phyloP scores from a whole-genome alignment of 1,139 yeast species.

The Blastobotrys arbuscula region DNA sequence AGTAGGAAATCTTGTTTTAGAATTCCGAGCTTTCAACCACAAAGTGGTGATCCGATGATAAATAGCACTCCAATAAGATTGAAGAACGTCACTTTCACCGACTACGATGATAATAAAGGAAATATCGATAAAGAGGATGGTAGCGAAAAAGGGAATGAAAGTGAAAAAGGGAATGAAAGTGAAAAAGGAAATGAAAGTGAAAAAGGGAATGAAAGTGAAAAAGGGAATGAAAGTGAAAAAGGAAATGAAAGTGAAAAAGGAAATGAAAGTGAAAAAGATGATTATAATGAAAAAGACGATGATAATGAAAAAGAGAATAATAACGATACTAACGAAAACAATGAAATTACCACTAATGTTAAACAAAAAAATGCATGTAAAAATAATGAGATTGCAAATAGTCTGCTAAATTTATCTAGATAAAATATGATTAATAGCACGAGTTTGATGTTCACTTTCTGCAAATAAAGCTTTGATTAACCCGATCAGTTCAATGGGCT shows the following conservation, averaged over 20 bases:
- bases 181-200: background rate
- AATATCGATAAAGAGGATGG: background rate
- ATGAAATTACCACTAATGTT: background rate
- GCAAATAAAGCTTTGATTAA: conserved; percentile 63
- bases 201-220: background rate
- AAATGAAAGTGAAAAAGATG: background rate
- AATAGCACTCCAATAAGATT: background rate
- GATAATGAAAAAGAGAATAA: background rate
- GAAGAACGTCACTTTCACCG: background rate
- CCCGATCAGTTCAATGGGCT: conserved; percentile 57
- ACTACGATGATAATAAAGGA: background rate
- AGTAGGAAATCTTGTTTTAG: conserved; percentile 6
- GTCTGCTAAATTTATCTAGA: background rate
- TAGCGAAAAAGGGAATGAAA: background rate
- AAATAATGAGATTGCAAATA: background rate
- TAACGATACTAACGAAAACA: background rate
- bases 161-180: background rate
- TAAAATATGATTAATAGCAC: conserved; percentile 55
- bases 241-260: background rate
- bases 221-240: too few species aligned
- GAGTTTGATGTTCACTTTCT: conserved; percentile 60
- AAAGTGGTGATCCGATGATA: too few species aligned
- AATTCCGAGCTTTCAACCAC: conserved; percentile 9
- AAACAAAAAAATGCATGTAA: background rate
- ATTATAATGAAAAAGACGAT: background rate